phyloP scores from a whole-genome alignment of 139 green algal genomes.

The Chlorella sorokiniana region DNA sequence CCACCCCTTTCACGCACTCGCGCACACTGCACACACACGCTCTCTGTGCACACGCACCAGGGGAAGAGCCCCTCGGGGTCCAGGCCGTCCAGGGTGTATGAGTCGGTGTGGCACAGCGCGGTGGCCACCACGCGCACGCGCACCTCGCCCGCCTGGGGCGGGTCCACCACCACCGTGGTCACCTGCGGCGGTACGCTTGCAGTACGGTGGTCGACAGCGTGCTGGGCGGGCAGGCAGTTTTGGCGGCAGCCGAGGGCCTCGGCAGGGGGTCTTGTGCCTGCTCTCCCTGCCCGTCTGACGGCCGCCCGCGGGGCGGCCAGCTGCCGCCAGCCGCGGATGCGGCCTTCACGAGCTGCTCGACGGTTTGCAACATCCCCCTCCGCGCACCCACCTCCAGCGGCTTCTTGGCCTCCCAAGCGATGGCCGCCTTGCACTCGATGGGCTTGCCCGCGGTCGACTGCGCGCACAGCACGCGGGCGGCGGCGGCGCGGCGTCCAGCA shows the following conservation, averaged over 20 bases:
- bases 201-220: too few relatives aligned
- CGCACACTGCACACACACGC: too few relatives aligned
- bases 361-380: too few relatives aligned
- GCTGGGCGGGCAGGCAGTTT: too few relatives aligned
- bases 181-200: conserved; percentile 81
- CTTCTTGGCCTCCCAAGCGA: conserved; percentile 89
- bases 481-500: neutral
- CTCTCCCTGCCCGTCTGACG: too few relatives aligned
- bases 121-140: conserved; percentile 87
- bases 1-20: too few relatives aligned
- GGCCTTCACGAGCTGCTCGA: too few relatives aligned
- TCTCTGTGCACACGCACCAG: conserved; percentile 59
- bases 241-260: too few relatives aligned
- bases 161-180: conserved; percentile 81
- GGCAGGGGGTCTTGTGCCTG: too few relatives aligned
- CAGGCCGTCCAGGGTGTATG: conserved; percentile 89
- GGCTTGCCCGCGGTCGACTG: conserved; percentile 56
- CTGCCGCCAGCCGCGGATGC: too few relatives aligned
- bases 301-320: too few relatives aligned
- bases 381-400: conserved; percentile 74
- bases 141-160: conserved; percentile 89
- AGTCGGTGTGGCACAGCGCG: conserved; percentile 96
- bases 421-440: conserved; percentile 91
- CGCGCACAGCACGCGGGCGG: neutral
- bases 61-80: conserved; percentile 91